Conservation (phyloP, 495 filamentous ascomycete species). For the Hyphodiscus hymeniophilus region DNA sequence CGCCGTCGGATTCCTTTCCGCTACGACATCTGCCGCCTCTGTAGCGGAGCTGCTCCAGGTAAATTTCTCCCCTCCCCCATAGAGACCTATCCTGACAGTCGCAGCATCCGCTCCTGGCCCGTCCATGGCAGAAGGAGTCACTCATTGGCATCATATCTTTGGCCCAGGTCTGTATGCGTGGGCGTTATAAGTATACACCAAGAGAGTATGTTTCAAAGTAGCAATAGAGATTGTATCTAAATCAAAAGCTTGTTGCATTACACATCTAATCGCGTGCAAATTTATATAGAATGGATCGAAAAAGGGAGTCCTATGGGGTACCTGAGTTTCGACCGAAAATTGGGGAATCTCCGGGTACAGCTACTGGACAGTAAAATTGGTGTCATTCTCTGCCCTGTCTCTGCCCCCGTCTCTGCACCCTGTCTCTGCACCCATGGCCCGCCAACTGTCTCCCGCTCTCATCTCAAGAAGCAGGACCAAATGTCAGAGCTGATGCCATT, state of each 20-base stretch:
- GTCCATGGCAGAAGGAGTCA: slow-evolving; percentile 4
- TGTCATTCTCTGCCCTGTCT: too few species aligned
- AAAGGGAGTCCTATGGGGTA: too few species aligned
- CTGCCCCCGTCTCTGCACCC: too few species aligned
- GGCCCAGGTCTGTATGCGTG: slow-evolving; percentile 9
- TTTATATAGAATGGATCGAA: too few species aligned
- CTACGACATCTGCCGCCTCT: slow-evolving; percentile 18
- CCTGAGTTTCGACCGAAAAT: too few species aligned
- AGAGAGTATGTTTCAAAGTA: slow-evolving; percentile 3
- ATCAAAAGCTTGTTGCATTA: slow-evolving; percentile 4
- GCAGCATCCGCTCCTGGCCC: slow-evolving; percentile 9
- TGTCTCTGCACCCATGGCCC: too few species aligned
- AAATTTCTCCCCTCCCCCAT: neutral
- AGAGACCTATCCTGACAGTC: slow-evolving; percentile 1
- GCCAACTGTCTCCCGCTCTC: too few species aligned
- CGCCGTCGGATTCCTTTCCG: slow-evolving; percentile 23
- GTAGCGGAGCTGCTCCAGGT: slow-evolving; percentile 19
- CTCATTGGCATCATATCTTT: slow-evolving; percentile 10
- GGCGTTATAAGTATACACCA: slow-evolving; percentile 8
- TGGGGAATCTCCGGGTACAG: too few species aligned
- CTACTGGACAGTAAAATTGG: too few species aligned
- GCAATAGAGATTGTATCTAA: slow-evolving; percentile 2
- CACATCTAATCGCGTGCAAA: neutral
- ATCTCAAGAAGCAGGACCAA: too few species aligned
- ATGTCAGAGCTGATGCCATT: too few species aligned